These are phyloP conservation scores for Trichoderma semiorbis DNA, from an alignment of 2,329 filamentous ascomycete species.

Conservation along the genomic window DNA sequence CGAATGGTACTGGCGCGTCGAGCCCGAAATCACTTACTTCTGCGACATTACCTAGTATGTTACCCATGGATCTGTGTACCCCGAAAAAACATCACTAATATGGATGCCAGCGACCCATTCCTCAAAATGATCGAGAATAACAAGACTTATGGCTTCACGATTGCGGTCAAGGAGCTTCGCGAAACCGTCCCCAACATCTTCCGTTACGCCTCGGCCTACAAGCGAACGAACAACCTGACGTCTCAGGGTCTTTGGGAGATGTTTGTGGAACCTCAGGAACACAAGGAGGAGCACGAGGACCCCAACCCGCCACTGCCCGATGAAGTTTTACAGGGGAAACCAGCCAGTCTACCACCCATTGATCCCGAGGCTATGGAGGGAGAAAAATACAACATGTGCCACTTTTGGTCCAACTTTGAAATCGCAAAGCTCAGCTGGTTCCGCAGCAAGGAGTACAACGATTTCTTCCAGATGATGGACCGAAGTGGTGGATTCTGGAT, in stretches of 20 bases:
- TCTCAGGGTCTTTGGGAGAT: constrained; percentile 97
- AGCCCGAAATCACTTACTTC: constrained; percentile 99
- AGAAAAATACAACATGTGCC: constrained; percentile 99
- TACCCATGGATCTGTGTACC: background rate
- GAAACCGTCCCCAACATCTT: constrained; percentile 99
- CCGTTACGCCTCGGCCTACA: constrained; percentile 97
- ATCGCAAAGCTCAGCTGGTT: constrained; percentile 95
- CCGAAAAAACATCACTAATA: background rate
- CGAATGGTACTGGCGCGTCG: constrained; percentile 99
- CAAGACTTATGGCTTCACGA: constrained; percentile 98
- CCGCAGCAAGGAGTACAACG: constrained; percentile 93
- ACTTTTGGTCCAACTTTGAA: constrained; percentile 99
- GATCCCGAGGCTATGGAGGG: constrained; percentile 94
- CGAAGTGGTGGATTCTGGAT: constrained; percentile 98
- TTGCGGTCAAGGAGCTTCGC: constrained; percentile 94
- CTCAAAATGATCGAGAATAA: constrained; percentile 89
- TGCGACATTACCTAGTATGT: constrained; percentile 96
- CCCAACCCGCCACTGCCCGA: constrained; percentile 69
- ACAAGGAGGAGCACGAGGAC: constrained; percentile 60
- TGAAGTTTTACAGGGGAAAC: constrained; percentile 74
- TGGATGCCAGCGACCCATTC: constrained; percentile 74
- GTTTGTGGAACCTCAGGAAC: constrained; percentile 78
- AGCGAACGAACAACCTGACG: constrained; percentile 82
- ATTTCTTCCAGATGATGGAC: constrained; percentile 99
- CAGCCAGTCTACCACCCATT: constrained; percentile 71